These are phyloP conservation scores for Corylus avellana DNA, from an alignment of 306 rosid genomes.

Conservation along the genomic window DNA sequence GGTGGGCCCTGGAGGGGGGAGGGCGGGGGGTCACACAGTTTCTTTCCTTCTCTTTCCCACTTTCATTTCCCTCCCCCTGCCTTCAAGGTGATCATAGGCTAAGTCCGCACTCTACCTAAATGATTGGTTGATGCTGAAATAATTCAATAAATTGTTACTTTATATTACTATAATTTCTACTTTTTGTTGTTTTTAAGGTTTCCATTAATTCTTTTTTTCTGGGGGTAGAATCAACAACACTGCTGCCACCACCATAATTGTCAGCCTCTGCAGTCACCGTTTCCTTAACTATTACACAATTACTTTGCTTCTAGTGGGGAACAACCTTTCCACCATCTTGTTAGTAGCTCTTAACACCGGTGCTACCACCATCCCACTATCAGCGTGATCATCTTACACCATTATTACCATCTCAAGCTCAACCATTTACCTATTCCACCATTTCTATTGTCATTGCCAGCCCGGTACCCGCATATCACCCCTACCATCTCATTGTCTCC, in stretches of 20 bases:
- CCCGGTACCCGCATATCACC: not conserved
- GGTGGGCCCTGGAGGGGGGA: not conserved
- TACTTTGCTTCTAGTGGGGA: not conserved
- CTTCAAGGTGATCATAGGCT: not conserved
- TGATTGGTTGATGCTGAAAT: not conserved
- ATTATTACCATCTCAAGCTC: not conserved
- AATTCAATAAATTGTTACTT: not conserved
- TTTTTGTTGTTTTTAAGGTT: not conserved
- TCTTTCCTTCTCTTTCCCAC: not conserved
- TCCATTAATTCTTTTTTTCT: not conserved
- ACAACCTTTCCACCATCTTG: not conserved
- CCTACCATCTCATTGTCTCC: slow-evolving; percentile 16
- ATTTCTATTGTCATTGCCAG: not conserved
- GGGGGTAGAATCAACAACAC: not conserved
- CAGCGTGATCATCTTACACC: not conserved
- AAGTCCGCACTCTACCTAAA: not conserved
- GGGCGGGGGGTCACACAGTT: not conserved
- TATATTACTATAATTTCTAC: not conserved
- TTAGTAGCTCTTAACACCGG: not conserved
- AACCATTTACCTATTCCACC: not conserved
- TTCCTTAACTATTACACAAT: not conserved
- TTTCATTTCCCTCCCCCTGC: not conserved
- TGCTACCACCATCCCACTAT: not conserved
- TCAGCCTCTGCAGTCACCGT: not conserved
- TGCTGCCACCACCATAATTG: not conserved